Evolutionary conservation across 108 stramenopile genomes (phyloP).

Genomic region (Nannochloropsis oceanica): DNA sequence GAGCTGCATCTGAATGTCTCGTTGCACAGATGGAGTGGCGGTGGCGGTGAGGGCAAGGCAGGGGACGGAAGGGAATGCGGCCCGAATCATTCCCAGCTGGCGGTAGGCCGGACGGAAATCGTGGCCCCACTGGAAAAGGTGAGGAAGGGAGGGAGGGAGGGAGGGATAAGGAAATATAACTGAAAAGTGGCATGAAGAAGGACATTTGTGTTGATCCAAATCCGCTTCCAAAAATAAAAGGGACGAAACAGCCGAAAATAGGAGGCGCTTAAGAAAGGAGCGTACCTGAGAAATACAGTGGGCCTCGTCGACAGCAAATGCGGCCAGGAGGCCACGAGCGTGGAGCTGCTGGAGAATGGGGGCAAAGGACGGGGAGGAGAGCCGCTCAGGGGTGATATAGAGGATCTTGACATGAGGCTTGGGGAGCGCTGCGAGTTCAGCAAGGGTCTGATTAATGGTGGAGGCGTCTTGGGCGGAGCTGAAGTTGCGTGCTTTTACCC

Average conservation of each 20-base stretch:
- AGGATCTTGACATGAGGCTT: slow-evolving; percentile 46
- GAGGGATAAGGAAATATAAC: too few species aligned
- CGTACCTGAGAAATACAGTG: slow-evolving; percentile 28
- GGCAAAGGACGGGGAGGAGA: slow-evolving; percentile 64
- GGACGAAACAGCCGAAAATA: too few species aligned
- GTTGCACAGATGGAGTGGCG: slow-evolving; percentile 15
- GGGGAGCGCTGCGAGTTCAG: slow-evolving; percentile 1
- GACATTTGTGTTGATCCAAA: too few species aligned
- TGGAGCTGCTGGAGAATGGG: slow-evolving; percentile 56
- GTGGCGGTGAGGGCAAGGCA: slow-evolving; percentile 36
- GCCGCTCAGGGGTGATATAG: slow-evolving; percentile 78
- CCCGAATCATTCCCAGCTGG: slow-evolving; percentile 18
- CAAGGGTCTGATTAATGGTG: not conserved
- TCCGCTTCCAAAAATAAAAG: too few species aligned
- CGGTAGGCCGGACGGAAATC: slow-evolving; percentile 75
- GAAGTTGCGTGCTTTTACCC: slow-evolving; percentile 38
- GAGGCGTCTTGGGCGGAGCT: slow-evolving; percentile 49
- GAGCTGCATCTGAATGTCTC: not conserved
- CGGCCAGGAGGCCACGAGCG: slow-evolving; percentile 45
- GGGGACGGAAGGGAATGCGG: slow-evolving; percentile 20
- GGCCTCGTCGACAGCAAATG: slow-evolving; percentile 89
- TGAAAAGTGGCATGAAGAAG: too few species aligned
- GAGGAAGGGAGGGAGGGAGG: too few species aligned
- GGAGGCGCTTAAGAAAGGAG: too few species aligned
- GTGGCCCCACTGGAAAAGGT: slow-evolving; percentile 78